Conservation (phyloP, 2,329 filamentous ascomycete species). For the Zalaria obscura region DNA sequence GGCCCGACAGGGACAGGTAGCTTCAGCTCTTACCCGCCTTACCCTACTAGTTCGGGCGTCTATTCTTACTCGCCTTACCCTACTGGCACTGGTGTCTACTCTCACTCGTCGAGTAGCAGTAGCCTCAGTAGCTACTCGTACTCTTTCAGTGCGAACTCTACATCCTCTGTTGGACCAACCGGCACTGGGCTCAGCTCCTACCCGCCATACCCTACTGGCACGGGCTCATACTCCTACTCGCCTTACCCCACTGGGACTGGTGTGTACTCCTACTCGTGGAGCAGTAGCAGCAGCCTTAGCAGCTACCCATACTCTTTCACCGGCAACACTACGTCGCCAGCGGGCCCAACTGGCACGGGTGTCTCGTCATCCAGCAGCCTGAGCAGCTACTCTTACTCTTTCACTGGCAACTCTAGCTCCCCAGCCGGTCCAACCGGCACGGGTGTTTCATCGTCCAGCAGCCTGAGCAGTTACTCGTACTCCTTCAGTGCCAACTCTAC, state of each 20-base stretch:
- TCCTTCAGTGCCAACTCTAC: slow-evolving; percentile 1
- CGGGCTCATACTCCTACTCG: not conserved
- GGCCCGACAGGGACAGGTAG: not conserved
- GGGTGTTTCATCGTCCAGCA: not conserved
- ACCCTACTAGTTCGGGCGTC: not conserved
- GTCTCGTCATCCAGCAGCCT: not conserved
- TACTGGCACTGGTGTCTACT: not conserved
- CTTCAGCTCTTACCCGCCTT: not conserved
- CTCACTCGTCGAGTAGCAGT: not conserved
- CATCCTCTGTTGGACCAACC: not conserved
- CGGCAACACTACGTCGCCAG: not conserved
- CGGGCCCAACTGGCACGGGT: not conserved
- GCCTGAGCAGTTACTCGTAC: not conserved
- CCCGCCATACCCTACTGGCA: not conserved
- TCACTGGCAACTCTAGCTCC: not conserved
- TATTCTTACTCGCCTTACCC: not conserved
- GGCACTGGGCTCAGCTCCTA: not conserved
- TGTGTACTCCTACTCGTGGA: not conserved
- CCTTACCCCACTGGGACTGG: not conserved
- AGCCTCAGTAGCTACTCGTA: not conserved
- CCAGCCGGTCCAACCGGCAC: not conserved
- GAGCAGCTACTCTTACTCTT: too few relatives aligned
- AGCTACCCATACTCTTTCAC: not conserved
- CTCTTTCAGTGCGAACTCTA: not conserved
- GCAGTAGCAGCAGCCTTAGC: not conserved